Evolutionary conservation across 352 stramenopile species (phyloP).

Genomic region (Phytopythium sindhum): DNA sequence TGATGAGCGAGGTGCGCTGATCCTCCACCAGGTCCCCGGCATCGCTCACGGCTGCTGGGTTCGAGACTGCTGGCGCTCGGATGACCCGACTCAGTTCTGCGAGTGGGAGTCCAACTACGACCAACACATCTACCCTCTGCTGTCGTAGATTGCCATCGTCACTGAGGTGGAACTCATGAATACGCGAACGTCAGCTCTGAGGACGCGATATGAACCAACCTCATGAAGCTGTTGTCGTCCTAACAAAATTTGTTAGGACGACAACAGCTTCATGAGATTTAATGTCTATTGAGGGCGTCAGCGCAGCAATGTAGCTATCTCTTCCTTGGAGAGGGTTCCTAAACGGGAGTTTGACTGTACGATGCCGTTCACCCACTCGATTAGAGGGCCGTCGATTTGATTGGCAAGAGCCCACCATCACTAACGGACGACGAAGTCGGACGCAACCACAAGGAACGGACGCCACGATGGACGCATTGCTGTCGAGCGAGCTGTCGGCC

Average conservation of each 20-base stretch:
- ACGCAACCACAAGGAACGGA: not conserved
- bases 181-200: too few species aligned
- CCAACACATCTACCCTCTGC: conserved; percentile 21
- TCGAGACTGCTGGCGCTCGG: conserved; percentile 8
- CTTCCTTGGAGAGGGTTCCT: too few species aligned
- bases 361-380: not conserved
- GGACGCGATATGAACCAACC: too few species aligned
- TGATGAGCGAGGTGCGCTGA: conserved; percentile 18
- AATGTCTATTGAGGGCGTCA: too few species aligned
- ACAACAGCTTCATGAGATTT: too few species aligned
- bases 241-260: too few species aligned
- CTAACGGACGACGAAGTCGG: not conserved
- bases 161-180: too few species aligned
- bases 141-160: not conserved
- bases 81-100: conserved; percentile 6
- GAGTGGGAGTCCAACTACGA: conserved; percentile 21
- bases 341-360: not conserved
- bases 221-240: too few species aligned
- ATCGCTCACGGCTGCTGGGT: conserved; percentile 39
- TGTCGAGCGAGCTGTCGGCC: conserved; percentile 45
- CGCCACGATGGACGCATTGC: conserved; percentile 30
- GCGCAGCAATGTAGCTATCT: too few species aligned
- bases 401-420: not conserved
- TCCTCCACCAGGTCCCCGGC: conserved; percentile 15
- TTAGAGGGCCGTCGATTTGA: conserved; percentile 7